Percentiles rank a stretch among this genome's conserved stretches.
Conservation (phyloP, 1,139 yeast species). For the Yamadazyma blattariae region DNA sequence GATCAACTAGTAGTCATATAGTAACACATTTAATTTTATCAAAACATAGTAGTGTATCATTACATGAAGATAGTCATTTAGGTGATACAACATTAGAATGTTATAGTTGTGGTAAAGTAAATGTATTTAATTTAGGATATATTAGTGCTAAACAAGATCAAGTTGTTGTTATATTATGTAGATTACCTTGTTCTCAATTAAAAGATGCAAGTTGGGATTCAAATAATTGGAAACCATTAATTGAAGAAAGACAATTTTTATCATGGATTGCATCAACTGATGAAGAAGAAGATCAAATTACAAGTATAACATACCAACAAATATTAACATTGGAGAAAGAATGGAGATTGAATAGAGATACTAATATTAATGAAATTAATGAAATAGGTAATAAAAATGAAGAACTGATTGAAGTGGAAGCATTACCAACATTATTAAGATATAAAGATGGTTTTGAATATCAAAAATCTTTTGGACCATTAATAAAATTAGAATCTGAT, state of each 20-base stretch:
- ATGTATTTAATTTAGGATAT: slow-evolving; percentile 80
- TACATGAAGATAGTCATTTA: slow-evolving; percentile 78
- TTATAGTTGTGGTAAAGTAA: slow-evolving; percentile 83
- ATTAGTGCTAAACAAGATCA: slow-evolving; percentile 86
- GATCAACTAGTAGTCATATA: slow-evolving; percentile 69
- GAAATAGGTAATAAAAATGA: slow-evolving; percentile 22
- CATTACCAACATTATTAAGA: slow-evolving; percentile 70
- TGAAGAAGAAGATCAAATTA: slow-evolving; percentile 55
- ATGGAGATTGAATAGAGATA: slow-evolving; percentile 73
- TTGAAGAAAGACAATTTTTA: slow-evolving; percentile 74
- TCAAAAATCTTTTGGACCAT: slow-evolving; percentile 82
- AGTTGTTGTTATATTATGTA: slow-evolving; percentile 82
- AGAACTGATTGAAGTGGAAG: slow-evolving; percentile 39
- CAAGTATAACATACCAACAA: slow-evolving; percentile 56
- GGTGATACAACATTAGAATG: slow-evolving; percentile 88
- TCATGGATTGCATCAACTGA: slow-evolving; percentile 80
- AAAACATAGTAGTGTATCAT: slow-evolving; percentile 69
- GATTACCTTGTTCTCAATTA: slow-evolving; percentile 84
- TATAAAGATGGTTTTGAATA: slow-evolving; percentile 85
- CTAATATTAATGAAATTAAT: slow-evolving; percentile 56
- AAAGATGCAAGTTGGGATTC: slow-evolving; percentile 84
- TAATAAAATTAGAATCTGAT: slow-evolving; percentile 79
- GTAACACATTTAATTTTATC: slow-evolving; percentile 83
- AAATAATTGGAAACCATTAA: slow-evolving; percentile 81
- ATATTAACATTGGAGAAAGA: slow-evolving; percentile 73